These are phyloP conservation scores for Cutaneotrichosporon sp. DNA, from an alignment of 1,284 basidiomycete species.

Conservation along the genomic window DNA sequence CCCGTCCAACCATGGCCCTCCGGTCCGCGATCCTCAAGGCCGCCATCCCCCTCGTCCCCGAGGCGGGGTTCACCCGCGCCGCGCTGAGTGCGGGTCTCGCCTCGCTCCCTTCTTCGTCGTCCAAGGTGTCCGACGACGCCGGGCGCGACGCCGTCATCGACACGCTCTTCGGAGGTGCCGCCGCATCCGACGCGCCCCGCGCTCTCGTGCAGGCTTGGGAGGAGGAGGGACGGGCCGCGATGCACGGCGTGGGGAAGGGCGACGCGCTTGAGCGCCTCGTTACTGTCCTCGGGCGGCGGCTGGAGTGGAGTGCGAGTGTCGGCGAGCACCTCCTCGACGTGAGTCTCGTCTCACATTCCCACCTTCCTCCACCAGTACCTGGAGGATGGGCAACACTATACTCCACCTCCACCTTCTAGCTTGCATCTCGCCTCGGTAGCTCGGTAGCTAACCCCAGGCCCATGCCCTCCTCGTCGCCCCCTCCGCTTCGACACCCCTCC, in stretches of 20 bases:
- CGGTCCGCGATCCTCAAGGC: conserved; percentile 35
- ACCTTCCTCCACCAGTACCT: too few relatives aligned
- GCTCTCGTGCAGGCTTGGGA: conserved; percentile 42
- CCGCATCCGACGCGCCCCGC: conserved; percentile 18
- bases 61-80: conserved; percentile 44
- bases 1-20: conserved; percentile 35
- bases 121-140: neutral
- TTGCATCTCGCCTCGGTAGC: too few relatives aligned
- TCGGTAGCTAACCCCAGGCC: conserved; percentile 34
- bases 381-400: too few relatives aligned
- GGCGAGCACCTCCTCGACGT: conserved; percentile 48
- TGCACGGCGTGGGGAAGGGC: conserved; percentile 14
- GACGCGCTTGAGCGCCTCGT: conserved; percentile 7
- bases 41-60: conserved; percentile 36
- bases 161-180: conserved; percentile 38
- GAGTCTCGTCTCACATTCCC: conserved; percentile 9
- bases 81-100: conserved; percentile 33
- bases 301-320: conserved; percentile 36
- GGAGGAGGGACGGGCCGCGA: conserved; percentile 29
- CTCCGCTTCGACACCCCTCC: conserved; percentile 37
- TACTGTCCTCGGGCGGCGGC: conserved; percentile 19
- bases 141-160: conserved; percentile 33
- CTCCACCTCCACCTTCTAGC: neutral
- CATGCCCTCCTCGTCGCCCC: conserved; percentile 42
- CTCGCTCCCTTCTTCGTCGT: conserved; percentile 20